Evolutionary conservation across 345 rosid genomes (phyloP), one percentile per base, ranked within the genome.

Genomic region (Eucalyptus regnans): DNA sequence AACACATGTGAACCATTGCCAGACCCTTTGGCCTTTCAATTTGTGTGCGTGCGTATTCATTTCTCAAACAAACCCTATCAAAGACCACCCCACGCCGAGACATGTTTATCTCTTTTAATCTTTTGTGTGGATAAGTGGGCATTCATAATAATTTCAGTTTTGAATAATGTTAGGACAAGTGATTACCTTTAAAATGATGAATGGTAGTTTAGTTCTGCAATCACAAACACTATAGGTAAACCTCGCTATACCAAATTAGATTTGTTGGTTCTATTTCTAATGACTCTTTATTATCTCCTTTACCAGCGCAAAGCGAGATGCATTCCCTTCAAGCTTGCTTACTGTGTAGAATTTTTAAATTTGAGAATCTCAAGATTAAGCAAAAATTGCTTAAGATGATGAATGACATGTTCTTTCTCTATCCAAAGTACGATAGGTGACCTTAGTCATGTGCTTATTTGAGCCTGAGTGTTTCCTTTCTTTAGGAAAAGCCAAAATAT

Each of bases 261-360:
- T 0, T 0, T 4, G 62, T 56, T 56, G 5, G 62, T 56, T 0
- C 62, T 0, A 56, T 56, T 56, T 23, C 29, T 56, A 0, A 56
- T 23, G 29, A 56, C 62, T 56, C 29, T 56, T 56, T 23, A 56
- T 56, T 56, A 22, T 23, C 29, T 56, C 62, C 1, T 10, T 22
- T 56, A 56, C 62, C 13, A 23, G 1, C 29, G 62, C 12, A 56
- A 56, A 56, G 62, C 13, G 4, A 51, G 56, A 51, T 51, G 56
- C 56, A 17, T 51, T 51, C 56, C 56, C 56, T 1, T 51, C 56
- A 51, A 51, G 29, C 29, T 56, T 56, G 62, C 62, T 56, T 0
- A 56, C 0, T 0, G 1, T 1, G 6, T 56, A 56, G 62, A 56
- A 0, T 25, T 23, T 56, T 23, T 56, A 23, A 56, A 56, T 23